A percentile compares a stretch with the other conserved stretches of the same genome.
Conservation (phyloP, 225 moss, liverwort and hornwort genomes). For the Sphagnum contortum region DNA sequence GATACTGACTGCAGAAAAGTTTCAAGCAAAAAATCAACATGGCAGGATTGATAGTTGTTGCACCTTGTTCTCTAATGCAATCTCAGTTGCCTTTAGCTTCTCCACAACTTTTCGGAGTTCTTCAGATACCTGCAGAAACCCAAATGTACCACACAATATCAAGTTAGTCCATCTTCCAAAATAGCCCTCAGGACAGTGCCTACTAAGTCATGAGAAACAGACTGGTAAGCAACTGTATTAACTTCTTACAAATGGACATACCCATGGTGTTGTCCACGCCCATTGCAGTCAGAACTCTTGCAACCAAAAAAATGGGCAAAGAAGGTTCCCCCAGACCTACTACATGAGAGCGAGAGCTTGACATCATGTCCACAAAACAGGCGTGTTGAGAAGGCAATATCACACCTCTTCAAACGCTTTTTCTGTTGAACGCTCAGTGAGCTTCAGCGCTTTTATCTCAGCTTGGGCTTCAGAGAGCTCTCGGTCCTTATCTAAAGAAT, state of each 20-base stretch:
- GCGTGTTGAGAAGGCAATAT: no score
- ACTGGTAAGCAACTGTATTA: no score
- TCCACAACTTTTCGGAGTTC: conserved; percentile 9
- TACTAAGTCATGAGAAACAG: no score
- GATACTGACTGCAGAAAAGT: not conserved
- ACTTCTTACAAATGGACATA: no score
- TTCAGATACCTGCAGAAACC: conserved; percentile 8
- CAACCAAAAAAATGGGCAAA: no score
- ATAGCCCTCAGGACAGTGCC: no score
- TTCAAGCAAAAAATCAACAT: not conserved
- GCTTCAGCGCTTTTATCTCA: conserved; percentile 10
- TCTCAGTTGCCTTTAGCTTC: conserved; percentile 1
- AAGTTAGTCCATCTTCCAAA: no score
- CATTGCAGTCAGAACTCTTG: no score
- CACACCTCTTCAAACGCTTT: conserved; percentile 13
- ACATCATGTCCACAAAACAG: no score
- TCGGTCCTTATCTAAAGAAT: conserved; percentile 8
- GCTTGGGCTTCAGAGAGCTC: conserved; percentile 9
- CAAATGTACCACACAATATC: not conserved
- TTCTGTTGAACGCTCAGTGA: conserved; percentile 9
- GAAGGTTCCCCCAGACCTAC: not conserved
- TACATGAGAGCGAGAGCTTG: not conserved
- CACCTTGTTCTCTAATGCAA: conserved; percentile 8
- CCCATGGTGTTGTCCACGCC: no score
- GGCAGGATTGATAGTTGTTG: not conserved